These are phyloP conservation scores for Komagataella mondaviorum DNA, from an alignment of 805 yeast genomes.

Conservation along the genomic window DNA sequence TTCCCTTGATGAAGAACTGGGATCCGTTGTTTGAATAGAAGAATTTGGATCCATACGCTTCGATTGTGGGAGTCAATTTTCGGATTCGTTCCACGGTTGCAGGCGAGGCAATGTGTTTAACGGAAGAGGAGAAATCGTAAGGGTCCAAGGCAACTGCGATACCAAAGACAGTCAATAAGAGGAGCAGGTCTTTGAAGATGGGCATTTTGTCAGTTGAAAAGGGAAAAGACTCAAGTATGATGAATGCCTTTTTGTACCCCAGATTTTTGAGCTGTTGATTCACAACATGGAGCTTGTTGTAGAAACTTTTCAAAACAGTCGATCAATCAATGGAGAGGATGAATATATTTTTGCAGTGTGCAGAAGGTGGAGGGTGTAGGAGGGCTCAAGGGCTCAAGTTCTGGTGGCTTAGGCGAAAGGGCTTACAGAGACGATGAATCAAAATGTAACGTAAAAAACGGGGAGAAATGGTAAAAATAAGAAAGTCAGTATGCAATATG, in stretches of 20 bases:
- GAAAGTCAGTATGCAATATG: neutral
- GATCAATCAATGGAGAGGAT: neutral
- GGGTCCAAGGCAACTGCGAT: neutral
- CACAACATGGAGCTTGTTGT: neutral
- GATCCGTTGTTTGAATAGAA: constrained; percentile 17
- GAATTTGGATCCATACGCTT: constrained; percentile 19
- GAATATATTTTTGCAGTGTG: no score
- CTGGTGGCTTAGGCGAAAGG: neutral
- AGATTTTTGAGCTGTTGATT: neutral
- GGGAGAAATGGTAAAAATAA: neutral
- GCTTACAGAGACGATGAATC: neutral
- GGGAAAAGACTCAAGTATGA: neutral
- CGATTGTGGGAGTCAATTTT: constrained; percentile 9
- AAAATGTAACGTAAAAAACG: neutral
- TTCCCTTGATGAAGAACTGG: constrained; percentile 25
- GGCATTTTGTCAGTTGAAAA: neutral
- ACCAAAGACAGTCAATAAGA: neutral
- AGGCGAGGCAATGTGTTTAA: neutral
- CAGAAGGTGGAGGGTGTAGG: neutral
- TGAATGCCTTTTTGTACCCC: neutral
- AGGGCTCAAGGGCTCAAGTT: neutral
- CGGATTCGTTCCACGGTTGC: neutral
- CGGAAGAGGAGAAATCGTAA: neutral
- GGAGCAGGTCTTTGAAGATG: neutral
- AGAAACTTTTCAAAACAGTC: neutral